These are phyloP conservation scores for Pichia manshurica DNA, from an alignment of 805 yeast genomes.

Conservation along the genomic window DNA sequence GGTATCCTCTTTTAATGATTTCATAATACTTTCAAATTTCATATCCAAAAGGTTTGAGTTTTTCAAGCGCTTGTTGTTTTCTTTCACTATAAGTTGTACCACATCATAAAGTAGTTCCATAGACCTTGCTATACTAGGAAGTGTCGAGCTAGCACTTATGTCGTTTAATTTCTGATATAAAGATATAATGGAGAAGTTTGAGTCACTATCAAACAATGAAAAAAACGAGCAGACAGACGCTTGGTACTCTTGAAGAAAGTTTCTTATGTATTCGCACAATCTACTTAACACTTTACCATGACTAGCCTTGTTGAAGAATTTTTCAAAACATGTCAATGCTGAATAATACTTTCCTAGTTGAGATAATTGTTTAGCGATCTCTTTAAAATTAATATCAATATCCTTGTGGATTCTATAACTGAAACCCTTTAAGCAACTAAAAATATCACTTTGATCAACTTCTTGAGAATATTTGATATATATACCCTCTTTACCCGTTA, in stretches of 20 bases:
- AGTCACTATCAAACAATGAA: constrained; percentile 41
- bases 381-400: constrained; percentile 68
- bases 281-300: constrained; percentile 75
- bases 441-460: constrained; percentile 42
- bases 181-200: constrained; percentile 51
- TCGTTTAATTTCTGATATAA: constrained; percentile 46
- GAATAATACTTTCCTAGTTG: constrained; percentile 58
- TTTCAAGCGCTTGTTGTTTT: constrained; percentile 36
- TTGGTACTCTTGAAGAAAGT: constrained; percentile 34
- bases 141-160: not conserved
- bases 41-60: constrained; percentile 25
- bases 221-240: constrained; percentile 41
- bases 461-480: constrained; percentile 64
- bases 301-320: constrained; percentile 45
- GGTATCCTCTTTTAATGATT: constrained; percentile 35
- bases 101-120: constrained; percentile 57
- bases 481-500: constrained; percentile 72
- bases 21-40: constrained; percentile 29
- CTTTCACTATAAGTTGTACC: constrained; percentile 41
- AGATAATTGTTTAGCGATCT: constrained; percentile 56
- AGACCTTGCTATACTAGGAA: constrained; percentile 28
- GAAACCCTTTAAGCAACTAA: constrained; percentile 56
- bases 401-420: constrained; percentile 67
- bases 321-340: constrained; percentile 54
- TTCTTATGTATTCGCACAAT: constrained; percentile 55